Base-by-base conservation (phyloP, 1,284 basidiomycete species). In the Marasmius oreades region DNA sequence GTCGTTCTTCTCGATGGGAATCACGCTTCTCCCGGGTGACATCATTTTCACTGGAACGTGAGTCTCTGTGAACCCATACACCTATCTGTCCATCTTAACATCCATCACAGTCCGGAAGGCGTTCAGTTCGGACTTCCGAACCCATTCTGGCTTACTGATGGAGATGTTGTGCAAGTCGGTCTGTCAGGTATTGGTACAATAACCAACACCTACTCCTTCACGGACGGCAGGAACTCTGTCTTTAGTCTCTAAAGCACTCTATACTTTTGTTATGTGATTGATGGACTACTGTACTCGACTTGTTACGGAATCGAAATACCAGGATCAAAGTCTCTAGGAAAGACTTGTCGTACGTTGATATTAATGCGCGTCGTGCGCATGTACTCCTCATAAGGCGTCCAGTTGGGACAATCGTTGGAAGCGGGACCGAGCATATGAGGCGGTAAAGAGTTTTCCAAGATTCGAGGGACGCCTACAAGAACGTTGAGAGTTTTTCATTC, bases 321-420 rank as follows among this genome's bases (percentile, higher is more conserved):
- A 36, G 82, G 81, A 57, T 81, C 70, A 61, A 89, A 90, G 5
- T 79, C 84, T 65, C 79, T 86, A 2, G 88, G 88, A 68, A 91
- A 90, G 12, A 91, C 94, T 69, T 95, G 93, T 53, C 94, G 77
- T 3, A 93, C 92, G 65, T 96, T 97, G 57, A 96, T 78, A 66
- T 97, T 97, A 64, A 97, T 88, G 53, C 92, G 77, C 1, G 88
- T 80, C 5, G 78, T 81, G 14, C 66, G 67, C 69, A 93, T 73
- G 66, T 91, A 93, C 36, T 78, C 71, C 51, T 73, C 78, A 62
- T 90, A 88, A 33, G 77, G 73, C 51, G 73, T 61, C 88, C 90
- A 85, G 57, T 79, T 74, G 8, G 56, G 33, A 59, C 66, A 68
- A 18, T 70, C 63, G 0, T 64, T 65, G 23, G 71, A 69, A 31